Evolutionary conservation across 139 green algal species (phyloP).

Genomic region (Chlamydomonas asymmetrica): DNA sequence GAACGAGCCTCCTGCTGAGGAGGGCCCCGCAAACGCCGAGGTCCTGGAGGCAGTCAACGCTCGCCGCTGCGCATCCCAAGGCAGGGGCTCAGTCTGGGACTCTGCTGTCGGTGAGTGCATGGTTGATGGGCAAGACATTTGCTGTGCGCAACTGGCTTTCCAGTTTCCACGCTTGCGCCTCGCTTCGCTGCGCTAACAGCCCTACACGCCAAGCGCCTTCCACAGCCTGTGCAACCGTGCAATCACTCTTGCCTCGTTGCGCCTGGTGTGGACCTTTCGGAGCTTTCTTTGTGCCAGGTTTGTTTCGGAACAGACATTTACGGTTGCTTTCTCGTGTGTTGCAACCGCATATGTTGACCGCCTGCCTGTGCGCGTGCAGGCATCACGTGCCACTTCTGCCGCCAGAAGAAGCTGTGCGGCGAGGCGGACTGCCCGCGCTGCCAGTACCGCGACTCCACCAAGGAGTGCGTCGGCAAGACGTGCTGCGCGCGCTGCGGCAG

Average conservation of each 20-base stretch:
- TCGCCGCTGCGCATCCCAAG: constrained; percentile 46
- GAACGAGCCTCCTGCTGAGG: not conserved
- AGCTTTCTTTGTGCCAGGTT: too few species aligned
- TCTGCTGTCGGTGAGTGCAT: too few species aligned
- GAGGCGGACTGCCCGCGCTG: constrained; percentile 69
- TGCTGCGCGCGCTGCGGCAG: constrained; percentile 57
- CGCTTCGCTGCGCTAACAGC: too few species aligned
- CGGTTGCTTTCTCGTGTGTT: constrained; percentile 2
- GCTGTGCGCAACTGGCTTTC: too few species aligned
- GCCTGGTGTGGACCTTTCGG: too few species aligned
- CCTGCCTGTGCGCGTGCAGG: too few species aligned
- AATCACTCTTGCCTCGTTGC: too few species aligned
- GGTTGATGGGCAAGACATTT: too few species aligned
- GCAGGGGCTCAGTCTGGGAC: constrained; percentile 61
- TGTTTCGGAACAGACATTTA: constrained; percentile 13
- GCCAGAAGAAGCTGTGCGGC: constrained; percentile 80
- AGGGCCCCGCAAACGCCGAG: constrained; percentile 11
- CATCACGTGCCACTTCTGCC: constrained; percentile 73
- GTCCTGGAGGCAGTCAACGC: constrained; percentile 35
- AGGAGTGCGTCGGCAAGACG: constrained; percentile 72
- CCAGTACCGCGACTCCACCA: constrained; percentile 35
- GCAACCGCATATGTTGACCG: not conserved
- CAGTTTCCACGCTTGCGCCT: too few species aligned
- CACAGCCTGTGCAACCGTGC: too few species aligned
- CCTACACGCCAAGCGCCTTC: too few species aligned